Percentiles rank a stretch among this genome's conserved stretches.
phyloP scores from a whole-genome alignment of 176 grass and related monocot species.

The Oryza meyeriana region DNA sequence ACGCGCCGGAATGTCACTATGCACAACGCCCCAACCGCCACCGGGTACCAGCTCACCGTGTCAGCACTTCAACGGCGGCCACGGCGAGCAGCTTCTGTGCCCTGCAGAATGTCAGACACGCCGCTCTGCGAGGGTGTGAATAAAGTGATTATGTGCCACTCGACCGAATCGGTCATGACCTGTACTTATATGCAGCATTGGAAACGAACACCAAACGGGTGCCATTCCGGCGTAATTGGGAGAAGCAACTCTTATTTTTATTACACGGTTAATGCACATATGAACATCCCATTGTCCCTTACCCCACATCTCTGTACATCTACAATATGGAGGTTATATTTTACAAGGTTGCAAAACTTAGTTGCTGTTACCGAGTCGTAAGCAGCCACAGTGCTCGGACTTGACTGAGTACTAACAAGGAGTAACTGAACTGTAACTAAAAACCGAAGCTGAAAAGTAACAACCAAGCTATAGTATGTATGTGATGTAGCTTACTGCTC shows the following conservation, averaged over 20 bases:
- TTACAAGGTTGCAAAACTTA: slow-evolving; percentile 48
- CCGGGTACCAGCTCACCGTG: not conserved
- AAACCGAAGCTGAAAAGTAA: slow-evolving; percentile 24
- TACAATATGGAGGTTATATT: slow-evolving; percentile 15
- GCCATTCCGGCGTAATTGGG: not conserved
- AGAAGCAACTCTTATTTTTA: slow-evolving; percentile 28
- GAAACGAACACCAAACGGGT: not conserved
- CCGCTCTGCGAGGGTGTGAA: not conserved
- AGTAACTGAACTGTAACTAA: slow-evolving; percentile 27
- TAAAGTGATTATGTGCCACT: not conserved
- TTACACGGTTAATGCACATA: slow-evolving; percentile 5
- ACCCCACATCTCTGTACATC: slow-evolving; percentile 20
- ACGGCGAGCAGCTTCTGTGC: not conserved
- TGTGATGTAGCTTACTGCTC: slow-evolving; percentile 12
- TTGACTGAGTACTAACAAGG: slow-evolving; percentile 16
- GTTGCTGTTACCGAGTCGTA: slow-evolving; percentile 17
- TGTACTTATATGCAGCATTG: not conserved
- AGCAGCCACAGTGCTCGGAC: not conserved
- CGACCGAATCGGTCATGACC: not conserved
- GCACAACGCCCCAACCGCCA: too few species aligned
- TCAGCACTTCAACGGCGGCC: not conserved
- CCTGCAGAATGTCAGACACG: not conserved
- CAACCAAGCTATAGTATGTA: slow-evolving; percentile 13
- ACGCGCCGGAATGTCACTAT: not conserved
- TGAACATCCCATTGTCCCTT: not conserved